Percentiles rank a stretch among this genome's conserved stretches.
phyloP scores from a whole-genome alignment of 495 filamentous ascomycete genomes.

The Delitschia confertaspora region DNA sequence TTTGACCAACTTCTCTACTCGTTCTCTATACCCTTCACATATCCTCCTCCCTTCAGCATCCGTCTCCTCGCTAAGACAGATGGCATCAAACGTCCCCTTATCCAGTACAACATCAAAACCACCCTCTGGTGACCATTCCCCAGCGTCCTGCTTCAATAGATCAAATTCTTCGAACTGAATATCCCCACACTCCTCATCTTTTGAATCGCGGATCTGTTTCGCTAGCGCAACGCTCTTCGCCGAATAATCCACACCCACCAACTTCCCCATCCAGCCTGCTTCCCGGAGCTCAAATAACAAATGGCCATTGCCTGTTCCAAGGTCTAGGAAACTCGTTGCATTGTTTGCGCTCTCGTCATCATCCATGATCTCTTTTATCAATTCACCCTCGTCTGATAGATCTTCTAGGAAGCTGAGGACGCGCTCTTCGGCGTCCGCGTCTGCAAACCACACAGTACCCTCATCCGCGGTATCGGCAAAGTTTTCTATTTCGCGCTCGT shows the following conservation, averaged over 20 bases:
- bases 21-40: constrained; percentile 63
- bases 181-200: constrained; percentile 21
- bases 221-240: constrained; percentile 62
- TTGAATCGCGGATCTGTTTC: constrained; percentile 27
- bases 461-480: constrained; percentile 49
- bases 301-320: constrained; percentile 90
- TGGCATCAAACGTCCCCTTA: constrained; percentile 95
- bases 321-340: constrained; percentile 50
- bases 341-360: constrained; percentile 12
- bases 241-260: constrained; percentile 89
- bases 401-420: constrained; percentile 48
- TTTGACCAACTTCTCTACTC: constrained; percentile 56
- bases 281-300: constrained; percentile 63
- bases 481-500: constrained; percentile 53
- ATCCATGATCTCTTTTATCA: constrained; percentile 12
- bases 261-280: constrained; percentile 44
- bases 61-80: constrained; percentile 59
- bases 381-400: constrained; percentile 24
- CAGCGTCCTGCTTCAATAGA: constrained; percentile 48
- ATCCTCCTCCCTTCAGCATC: constrained; percentile 46
- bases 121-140: constrained; percentile 29
- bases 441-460: constrained; percentile 70
- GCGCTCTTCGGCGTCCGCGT: constrained; percentile 56
- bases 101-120: constrained; percentile 81
- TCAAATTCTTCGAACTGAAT: constrained; percentile 70